Evolutionary conservation across 768 basidiomycete genomes (phyloP).

Genomic region (Suillus subluteus): DNA sequence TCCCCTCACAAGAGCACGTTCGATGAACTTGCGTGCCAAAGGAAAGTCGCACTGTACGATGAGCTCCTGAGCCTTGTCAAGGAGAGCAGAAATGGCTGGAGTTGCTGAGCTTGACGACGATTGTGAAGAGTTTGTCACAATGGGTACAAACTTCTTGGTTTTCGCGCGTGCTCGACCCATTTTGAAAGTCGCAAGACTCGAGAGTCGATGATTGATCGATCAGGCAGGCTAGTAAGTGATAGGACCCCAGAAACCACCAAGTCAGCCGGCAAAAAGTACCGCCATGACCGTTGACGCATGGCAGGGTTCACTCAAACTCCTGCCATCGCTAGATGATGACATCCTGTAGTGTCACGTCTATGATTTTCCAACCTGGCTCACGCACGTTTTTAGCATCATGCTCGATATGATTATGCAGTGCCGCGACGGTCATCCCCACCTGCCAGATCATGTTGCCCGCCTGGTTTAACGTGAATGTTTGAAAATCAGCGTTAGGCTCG

Average conservation of each 20-base stretch:
- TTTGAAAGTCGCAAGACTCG: slow-evolving; percentile 3
- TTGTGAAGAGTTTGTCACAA: slow-evolving; percentile 18
- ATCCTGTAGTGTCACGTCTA: background rate
- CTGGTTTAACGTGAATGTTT: background rate
- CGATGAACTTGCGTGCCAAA: slow-evolving; percentile 73
- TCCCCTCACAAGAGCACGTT: slow-evolving; percentile 67
- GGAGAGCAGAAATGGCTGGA: slow-evolving; percentile 56
- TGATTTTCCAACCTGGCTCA: background rate
- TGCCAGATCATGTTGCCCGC: background rate
- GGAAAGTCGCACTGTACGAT: slow-evolving; percentile 86
- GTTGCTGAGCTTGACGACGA: slow-evolving; percentile 28
- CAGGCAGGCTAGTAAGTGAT: background rate
- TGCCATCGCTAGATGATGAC: background rate
- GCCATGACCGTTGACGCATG: background rate
- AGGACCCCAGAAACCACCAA: slow-evolving; percentile 3
- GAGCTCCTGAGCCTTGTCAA: slow-evolving; percentile 80
- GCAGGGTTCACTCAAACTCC: background rate
- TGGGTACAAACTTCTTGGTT: slow-evolving; percentile 31
- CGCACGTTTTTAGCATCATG: background rate
- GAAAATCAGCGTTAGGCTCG: background rate
- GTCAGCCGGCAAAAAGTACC: background rate
- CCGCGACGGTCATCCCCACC: background rate
- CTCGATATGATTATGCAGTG: background rate
- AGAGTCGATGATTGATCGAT: background rate
- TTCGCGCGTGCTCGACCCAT: slow-evolving; percentile 64